These are phyloP conservation scores for Trichosporon coremiiforme DNA, from an alignment of 1,284 basidiomycete genomes.

Conservation along the genomic window DNA sequence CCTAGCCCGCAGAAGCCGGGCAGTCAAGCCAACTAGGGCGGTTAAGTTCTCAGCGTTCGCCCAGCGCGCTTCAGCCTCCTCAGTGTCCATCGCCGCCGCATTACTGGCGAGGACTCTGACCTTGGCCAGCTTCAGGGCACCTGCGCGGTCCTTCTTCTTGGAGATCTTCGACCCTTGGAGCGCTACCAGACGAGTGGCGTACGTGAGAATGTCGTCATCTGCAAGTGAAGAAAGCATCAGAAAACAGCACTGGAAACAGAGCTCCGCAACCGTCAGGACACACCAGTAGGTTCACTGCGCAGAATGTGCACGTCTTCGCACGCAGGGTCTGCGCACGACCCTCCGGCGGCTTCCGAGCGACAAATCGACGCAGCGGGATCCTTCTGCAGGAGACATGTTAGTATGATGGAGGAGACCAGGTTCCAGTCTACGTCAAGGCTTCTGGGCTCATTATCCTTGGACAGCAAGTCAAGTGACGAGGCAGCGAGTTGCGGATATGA, in stretches of 20 bases:
- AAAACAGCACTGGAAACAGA: constrained; percentile 24
- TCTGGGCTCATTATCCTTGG: not conserved
- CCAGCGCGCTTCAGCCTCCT: not conserved
- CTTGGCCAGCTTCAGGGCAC: constrained; percentile 25
- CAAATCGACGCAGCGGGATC: constrained; percentile 41
- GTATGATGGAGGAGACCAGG: constrained; percentile 45
- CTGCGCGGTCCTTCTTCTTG: constrained; percentile 8
- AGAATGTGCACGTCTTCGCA: constrained; percentile 44
- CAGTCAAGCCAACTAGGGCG: constrained; percentile 14
- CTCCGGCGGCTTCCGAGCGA: constrained; percentile 44
- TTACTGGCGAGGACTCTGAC: constrained; percentile 12
- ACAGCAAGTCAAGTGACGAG: not conserved
- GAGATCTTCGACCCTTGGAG: constrained; percentile 2
- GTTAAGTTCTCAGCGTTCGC: not conserved
- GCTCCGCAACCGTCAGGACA: constrained; percentile 26
- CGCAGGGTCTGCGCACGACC: constrained; percentile 43
- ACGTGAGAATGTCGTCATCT: constrained; percentile 47
- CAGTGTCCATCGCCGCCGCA: not conserved
- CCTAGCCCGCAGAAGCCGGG: constrained; percentile 23
- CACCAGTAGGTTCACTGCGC: constrained; percentile 40
- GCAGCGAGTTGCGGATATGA: constrained; percentile 46
- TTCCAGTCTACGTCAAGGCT: constrained; percentile 33
- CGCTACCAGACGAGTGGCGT: constrained; percentile 29
- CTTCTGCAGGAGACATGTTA: constrained; percentile 40
- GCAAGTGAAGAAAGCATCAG: not conserved